Conservation (phyloP, 495 filamentous ascomycete species). For the Podospora sp. region DNA sequence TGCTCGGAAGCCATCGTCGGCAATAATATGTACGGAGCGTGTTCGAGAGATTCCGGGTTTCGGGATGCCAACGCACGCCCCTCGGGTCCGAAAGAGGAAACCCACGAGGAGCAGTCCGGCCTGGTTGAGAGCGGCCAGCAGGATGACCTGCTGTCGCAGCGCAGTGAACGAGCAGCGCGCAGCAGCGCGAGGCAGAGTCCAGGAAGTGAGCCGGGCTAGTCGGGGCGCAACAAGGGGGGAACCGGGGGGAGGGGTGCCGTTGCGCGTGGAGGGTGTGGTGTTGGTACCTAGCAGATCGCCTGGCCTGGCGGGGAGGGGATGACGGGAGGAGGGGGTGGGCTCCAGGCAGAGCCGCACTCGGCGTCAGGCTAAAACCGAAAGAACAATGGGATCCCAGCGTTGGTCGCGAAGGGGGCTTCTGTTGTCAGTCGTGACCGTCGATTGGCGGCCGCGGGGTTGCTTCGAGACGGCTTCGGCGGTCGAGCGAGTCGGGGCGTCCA, state of each 20-base stretch:
- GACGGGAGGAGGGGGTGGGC: not conserved
- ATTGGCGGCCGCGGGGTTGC: not conserved
- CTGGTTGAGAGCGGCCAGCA: not conserved
- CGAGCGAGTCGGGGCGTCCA: not conserved
- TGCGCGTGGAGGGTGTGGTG: constrained; percentile 7
- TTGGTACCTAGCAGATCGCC: not conserved
- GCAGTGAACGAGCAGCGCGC: not conserved
- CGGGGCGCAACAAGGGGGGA: not conserved
- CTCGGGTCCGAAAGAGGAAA: constrained; percentile 27
- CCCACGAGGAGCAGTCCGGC: not conserved
- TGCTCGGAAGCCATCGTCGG: constrained; percentile 36
- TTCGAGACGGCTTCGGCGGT: not conserved
- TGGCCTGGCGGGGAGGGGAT: not conserved
- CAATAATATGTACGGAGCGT: constrained; percentile 23
- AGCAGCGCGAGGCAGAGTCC: constrained; percentile 1
- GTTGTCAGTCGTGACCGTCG: not conserved
- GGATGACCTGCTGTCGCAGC: not conserved
- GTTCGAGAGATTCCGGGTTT: constrained; percentile 11
- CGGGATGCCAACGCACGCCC: constrained; percentile 16
- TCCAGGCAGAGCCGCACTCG: constrained; percentile 14
- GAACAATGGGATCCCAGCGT: not conserved
- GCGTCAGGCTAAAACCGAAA: constrained; percentile 11
- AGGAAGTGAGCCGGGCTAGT: not conserved
- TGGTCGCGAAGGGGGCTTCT: not conserved
- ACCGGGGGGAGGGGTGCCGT: not conserved